phyloP scores from a whole-genome alignment of 768 basidiomycete genomes.

The Amanita polypyramis region DNA sequence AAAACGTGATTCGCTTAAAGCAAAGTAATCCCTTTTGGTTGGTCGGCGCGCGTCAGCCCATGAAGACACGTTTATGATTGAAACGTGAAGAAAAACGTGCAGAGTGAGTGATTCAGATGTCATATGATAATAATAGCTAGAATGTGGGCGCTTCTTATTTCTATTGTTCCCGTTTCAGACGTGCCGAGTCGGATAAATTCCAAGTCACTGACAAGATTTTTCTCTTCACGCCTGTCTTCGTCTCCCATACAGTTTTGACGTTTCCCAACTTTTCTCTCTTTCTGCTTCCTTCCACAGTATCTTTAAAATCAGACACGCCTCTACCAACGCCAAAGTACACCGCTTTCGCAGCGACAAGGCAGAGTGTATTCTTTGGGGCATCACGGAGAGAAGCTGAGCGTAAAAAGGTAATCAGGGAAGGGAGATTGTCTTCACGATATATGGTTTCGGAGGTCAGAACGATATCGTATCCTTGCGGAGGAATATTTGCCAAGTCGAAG shows the following conservation, averaged over 20 bases:
- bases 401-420: slow-evolving; percentile 46
- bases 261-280: slow-evolving; percentile 19
- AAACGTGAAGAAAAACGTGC: no score
- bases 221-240: slow-evolving; percentile 58
- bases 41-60: no score
- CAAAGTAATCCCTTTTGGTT: no score
- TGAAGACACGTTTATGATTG: no score
- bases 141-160: no score
- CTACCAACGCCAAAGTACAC: slow-evolving; percentile 96
- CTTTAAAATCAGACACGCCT: slow-evolving; percentile 66
- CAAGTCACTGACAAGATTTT: slow-evolving; percentile 57
- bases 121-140: no score
- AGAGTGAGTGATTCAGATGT: no score
- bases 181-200: no score
- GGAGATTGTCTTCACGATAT: slow-evolving; percentile 59
- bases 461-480: slow-evolving; percentile 43
- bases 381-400: slow-evolving; percentile 21
- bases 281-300: slow-evolving; percentile 32
- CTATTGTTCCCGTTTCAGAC: no score
- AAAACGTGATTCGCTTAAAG: no score
- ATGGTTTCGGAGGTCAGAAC: slow-evolving; percentile 91
- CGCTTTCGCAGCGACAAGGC: slow-evolving; percentile 84
- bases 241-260: slow-evolving; percentile 57
- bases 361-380: slow-evolving; percentile 18
- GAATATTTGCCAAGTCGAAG: slow-evolving; percentile 24